Evolutionary conservation across 225 moss, liverwort and hornwort species (phyloP).

Genomic region (Bryum argenteum): DNA sequence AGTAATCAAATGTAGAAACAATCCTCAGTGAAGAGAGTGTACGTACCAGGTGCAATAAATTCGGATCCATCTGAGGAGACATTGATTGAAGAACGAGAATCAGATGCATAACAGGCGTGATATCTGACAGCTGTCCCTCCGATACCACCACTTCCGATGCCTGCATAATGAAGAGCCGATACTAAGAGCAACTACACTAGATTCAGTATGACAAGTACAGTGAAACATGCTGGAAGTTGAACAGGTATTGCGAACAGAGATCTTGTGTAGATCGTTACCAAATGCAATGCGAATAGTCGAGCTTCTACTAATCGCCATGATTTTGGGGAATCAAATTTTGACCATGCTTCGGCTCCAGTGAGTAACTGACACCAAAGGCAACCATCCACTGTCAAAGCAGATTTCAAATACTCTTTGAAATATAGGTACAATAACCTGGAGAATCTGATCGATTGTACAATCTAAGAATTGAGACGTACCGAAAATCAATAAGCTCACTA

Average conservation of each 20-base stretch:
- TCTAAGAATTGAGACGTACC: conserved; percentile 41
- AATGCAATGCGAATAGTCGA: conserved; percentile 80
- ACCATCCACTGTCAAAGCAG: conserved; percentile 66
- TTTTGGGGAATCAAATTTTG: conserved; percentile 64
- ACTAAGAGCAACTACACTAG: neutral
- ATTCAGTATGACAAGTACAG: neutral
- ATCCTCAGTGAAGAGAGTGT: conserved; percentile 11
- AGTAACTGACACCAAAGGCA: conserved; percentile 82
- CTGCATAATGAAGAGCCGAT: conserved; percentile 38
- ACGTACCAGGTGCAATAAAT: conserved; percentile 74
- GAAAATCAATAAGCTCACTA: conserved; percentile 17
- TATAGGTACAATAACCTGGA: conserved; percentile 60
- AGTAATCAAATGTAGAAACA: conserved; percentile 5
- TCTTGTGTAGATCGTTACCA: conserved; percentile 44
- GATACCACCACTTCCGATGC: conserved; percentile 79
- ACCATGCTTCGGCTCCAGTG: conserved; percentile 89
- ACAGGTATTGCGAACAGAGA: conserved; percentile 2
- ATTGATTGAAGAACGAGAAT: conserved; percentile 77
- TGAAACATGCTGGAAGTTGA: neutral
- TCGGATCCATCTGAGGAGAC: conserved; percentile 73
- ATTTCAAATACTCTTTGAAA: conserved; percentile 47
- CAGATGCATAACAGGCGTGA: conserved; percentile 89
- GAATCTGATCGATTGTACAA: conserved; percentile 30
- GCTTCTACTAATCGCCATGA: conserved; percentile 93
- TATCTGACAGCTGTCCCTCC: conserved; percentile 73